Evolutionary conservation across 2,329 filamentous ascomycete species (phyloP).

Genomic region (Diplodia corticola): DNA sequence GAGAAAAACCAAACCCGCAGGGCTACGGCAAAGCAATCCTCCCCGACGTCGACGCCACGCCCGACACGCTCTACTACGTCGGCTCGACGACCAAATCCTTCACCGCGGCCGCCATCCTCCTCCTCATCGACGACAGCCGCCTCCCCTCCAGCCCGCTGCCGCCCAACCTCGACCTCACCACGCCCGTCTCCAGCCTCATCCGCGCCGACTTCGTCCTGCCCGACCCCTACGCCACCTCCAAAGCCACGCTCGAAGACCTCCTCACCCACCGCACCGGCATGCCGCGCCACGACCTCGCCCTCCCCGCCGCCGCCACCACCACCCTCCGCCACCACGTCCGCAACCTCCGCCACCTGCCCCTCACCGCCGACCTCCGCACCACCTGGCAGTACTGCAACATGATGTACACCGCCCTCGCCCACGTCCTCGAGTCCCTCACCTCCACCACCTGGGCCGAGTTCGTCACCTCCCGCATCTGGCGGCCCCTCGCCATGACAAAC

Average conservation of each 20-base stretch:
- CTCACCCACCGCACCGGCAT: constrained; percentile 41
- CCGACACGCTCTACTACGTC: constrained; percentile 32
- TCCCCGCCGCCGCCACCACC: constrained; percentile 27
- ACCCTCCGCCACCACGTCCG: constrained; percentile 42
- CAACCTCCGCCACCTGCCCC: constrained; percentile 47
- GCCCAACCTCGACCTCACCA: constrained; percentile 35
- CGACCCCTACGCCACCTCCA: constrained; percentile 32
- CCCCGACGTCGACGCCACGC: constrained; percentile 26
- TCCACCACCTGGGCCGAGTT: constrained; percentile 35
- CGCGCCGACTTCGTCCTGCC: constrained; percentile 38
- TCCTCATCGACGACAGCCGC: constrained; percentile 30
- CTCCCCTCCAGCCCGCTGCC: not conserved
- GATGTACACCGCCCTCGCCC: constrained; percentile 52
- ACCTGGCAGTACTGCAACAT: constrained; percentile 55
- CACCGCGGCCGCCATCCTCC: constrained; percentile 29
- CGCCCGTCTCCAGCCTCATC: constrained; percentile 38
- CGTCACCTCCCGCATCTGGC: constrained; percentile 39
- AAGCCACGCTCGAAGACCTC: constrained; percentile 38
- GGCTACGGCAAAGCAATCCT: constrained; percentile 28
- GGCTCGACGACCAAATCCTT: constrained; percentile 37
- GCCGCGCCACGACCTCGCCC: constrained; percentile 33
- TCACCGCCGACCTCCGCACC: constrained; percentile 44
- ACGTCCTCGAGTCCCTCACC: constrained; percentile 49
- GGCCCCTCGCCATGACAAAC: constrained; percentile 44
- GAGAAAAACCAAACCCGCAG: no score